phyloP scores from a whole-genome alignment of 352 stramenopile genomes.

The Achlya hypogyna region DNA sequence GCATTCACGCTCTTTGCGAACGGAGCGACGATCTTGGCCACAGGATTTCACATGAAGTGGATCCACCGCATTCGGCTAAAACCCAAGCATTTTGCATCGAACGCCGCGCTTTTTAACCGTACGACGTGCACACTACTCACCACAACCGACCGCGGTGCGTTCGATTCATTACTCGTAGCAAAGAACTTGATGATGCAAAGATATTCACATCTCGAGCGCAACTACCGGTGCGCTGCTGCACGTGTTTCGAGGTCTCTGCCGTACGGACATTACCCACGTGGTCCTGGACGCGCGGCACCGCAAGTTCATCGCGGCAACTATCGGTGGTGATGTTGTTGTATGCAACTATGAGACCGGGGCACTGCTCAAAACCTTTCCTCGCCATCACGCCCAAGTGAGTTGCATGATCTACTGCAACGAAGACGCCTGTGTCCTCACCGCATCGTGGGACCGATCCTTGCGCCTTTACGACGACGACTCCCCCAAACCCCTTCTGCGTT shows the following conservation, averaged over 20 bases:
- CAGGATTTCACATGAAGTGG: slow-evolving; percentile 61
- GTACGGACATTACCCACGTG: slow-evolving; percentile 57
- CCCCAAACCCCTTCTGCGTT: slow-evolving; percentile 47
- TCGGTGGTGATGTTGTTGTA: slow-evolving; percentile 55
- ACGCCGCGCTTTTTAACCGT: slow-evolving; percentile 55
- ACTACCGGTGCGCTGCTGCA: slow-evolving; percentile 42
- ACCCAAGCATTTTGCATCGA: slow-evolving; percentile 46
- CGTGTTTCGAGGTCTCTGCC: slow-evolving; percentile 41
- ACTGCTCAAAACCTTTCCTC: slow-evolving; percentile 50
- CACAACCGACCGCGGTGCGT: slow-evolving; percentile 36
- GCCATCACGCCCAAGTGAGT: slow-evolving; percentile 51
- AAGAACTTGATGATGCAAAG: slow-evolving; percentile 5
- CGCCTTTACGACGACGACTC: slow-evolving; percentile 63
- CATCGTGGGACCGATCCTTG: slow-evolving; percentile 65
- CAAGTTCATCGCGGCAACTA: slow-evolving; percentile 58
- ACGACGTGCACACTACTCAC: slow-evolving; percentile 57
- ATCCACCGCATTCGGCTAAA: slow-evolving; percentile 57
- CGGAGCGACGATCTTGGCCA: slow-evolving; percentile 45
- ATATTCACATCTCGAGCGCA: slow-evolving; percentile 65
- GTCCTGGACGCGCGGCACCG: slow-evolving; percentile 57
- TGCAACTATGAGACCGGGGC: slow-evolving; percentile 73
- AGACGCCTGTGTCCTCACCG: slow-evolving; percentile 59
- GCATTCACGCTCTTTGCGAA: slow-evolving; percentile 53
- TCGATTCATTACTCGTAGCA: neutral
- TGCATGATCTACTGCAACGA: slow-evolving; percentile 67